phyloP scores from a whole-genome alignment of 2,329 filamentous ascomycete genomes.

The Aquanectria penicillioides region DNA sequence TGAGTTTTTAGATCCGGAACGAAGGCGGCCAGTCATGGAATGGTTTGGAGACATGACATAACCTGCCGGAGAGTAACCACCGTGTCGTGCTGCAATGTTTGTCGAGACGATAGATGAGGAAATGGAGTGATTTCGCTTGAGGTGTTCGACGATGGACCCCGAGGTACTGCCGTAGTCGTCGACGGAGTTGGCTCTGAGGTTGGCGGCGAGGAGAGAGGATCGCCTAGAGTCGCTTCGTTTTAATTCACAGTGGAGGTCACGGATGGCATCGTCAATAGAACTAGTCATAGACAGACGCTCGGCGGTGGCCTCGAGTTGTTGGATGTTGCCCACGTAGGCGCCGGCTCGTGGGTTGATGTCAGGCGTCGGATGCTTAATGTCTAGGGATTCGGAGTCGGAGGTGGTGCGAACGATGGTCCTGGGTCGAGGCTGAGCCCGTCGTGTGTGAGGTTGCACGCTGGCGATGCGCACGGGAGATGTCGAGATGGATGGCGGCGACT shows the following conservation, averaged over 20 bases:
- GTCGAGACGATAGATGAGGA: constrained; percentile 74
- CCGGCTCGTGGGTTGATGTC: constrained; percentile 70
- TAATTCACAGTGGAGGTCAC: constrained; percentile 75
- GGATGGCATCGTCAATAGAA: constrained; percentile 82
- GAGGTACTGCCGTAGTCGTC: constrained; percentile 42
- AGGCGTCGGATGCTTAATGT: constrained; percentile 68
- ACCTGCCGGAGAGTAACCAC: constrained; percentile 75
- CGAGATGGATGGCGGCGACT: constrained; percentile 28
- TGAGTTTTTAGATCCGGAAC: constrained; percentile 65
- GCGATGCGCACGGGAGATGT: constrained; percentile 46
- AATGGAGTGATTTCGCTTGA: constrained; percentile 58
- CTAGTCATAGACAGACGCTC: constrained; percentile 79
- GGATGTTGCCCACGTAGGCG: constrained; percentile 73
- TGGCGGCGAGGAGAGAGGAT: constrained; percentile 68
- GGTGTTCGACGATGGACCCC: constrained; percentile 38
- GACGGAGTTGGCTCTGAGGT: constrained; percentile 45
- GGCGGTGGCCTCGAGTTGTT: constrained; percentile 78
- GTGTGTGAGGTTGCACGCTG: constrained; percentile 58
- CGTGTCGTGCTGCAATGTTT: constrained; percentile 72
- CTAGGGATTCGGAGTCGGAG: constrained; percentile 54
- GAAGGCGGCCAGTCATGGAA: constrained; percentile 66
- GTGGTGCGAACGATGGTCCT: constrained; percentile 60
- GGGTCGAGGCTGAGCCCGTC: constrained; percentile 50
- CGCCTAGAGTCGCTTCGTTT: constrained; percentile 75
- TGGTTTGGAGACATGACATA: constrained; percentile 75